These are phyloP conservation scores for Thelonectria discophora DNA, from an alignment of 2,329 filamentous ascomycete genomes.

Conservation along the genomic window DNA sequence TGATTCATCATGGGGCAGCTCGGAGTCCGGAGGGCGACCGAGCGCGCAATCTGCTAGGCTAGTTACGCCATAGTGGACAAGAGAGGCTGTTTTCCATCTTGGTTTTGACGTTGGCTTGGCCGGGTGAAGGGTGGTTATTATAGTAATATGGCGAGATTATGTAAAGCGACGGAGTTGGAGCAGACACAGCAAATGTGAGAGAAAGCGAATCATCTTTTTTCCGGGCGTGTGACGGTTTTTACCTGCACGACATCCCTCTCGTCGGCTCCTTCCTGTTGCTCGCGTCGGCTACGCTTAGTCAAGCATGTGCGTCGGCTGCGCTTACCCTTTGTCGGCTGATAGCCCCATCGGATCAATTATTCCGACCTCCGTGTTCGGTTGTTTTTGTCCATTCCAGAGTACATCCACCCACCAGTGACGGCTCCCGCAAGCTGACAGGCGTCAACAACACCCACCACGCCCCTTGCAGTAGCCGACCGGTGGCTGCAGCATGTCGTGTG, in stretches of 20 bases:
- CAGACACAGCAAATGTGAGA: neutral
- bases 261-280: constrained; percentile 9
- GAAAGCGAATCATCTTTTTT: neutral
- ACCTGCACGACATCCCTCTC: constrained; percentile 17
- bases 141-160: neutral
- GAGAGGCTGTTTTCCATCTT: too few relatives aligned
- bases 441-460: too few relatives aligned
- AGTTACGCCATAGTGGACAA: constrained; percentile 18
- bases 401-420: too few relatives aligned
- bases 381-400: too few relatives aligned
- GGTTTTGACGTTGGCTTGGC: too few relatives aligned
- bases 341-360: too few relatives aligned
- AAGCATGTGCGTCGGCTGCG: neutral
- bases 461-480: too few relatives aligned
- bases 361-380: too few relatives aligned
- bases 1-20: constrained; percentile 23
- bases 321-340: neutral
- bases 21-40: constrained; percentile 14
- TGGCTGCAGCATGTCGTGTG: too few relatives aligned
- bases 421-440: too few relatives aligned
- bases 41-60: constrained; percentile 21
- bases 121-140: neutral
- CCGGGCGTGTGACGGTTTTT: constrained; percentile 13
- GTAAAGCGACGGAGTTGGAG: too few relatives aligned
- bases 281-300: neutral